Evolutionary conservation across 2,329 filamentous ascomycete genomes (phyloP), one percentile per base, ranked within the genome.

Genomic region (Ophiostoma novo-ulmi): DNA sequence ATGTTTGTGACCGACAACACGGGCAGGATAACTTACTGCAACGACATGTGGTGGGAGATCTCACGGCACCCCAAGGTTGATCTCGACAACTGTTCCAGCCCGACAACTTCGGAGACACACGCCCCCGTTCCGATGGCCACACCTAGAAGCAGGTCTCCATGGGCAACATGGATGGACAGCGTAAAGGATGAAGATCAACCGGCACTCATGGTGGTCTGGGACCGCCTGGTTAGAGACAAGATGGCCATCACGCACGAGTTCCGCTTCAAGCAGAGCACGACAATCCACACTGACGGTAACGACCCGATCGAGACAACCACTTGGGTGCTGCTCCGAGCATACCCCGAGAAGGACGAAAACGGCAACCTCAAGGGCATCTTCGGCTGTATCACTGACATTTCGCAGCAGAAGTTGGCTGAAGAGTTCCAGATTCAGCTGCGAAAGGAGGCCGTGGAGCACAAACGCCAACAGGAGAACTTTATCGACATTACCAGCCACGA

Each of bases 361-460:
- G 90, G 89, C 3, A 81, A 82, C 38, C 83, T 93, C 69, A 92
- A 92, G 80, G 88, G 89, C 73, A 89, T 93, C 2, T 93, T 94
- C 75, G 91, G 91, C 69, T 91, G 89, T 76, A 89, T 96, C 69
- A 94, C 92, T 0, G 92, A 96, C 76, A 96, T 97, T 74, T 93
- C 90, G 22, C 87, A 91, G 70, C 91, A 95, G 77, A 97, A 96
- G 78, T 90, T 89, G 83, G 92, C 92, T 0, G 92, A 96, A 78
- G 88, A 89, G 66, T 88, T 93, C 44, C 91, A 96, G 78, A 92
- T 87, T 75, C 85, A 89, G 64, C 88, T 91, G 71, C 90, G 91
- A 76, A 87, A 94, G 76, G 92, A 95, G 77, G 93, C 92, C 0
- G 87, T 94, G 1, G 90, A 94, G 77, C 84, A 93, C 72, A 95